Base-by-base conservation (phyloP, 345 rosid genomes). In the Heritiera fomes region DNA sequence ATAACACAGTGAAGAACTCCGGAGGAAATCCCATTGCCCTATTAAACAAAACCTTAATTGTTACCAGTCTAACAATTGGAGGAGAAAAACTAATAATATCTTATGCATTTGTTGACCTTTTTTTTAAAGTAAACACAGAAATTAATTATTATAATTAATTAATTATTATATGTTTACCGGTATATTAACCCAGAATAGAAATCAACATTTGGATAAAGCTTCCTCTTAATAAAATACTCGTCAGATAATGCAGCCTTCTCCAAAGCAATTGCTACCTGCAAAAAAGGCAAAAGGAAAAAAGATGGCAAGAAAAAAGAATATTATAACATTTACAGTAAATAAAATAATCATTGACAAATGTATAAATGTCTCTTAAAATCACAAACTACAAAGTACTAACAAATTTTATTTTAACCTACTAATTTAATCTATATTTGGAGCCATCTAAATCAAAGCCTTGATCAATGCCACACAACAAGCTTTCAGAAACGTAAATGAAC, bases 21-120 rank as follows among this genome's bases (percentile, higher is more conserved):
- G 95, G 88, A 9, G 99, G 99, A 81, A 96, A 94, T 80, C 99
- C 99, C 97, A 94, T 94, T 77, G 99, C 98, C 88, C 99, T 96
- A 13, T 75, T 79, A 64, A 45, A 80, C 15, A 43, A 72, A 45
- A 12, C 38, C 41, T 53, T 46, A 47, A 62, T 20, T 14, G 15
- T 55, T 23, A 46, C 52, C 4, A 32, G 11, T 23, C 14, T 28
- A 69, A 43, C 52, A 43, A 20, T 9, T 73, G 15, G 47, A 73
- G 40, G 75, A 28, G 50, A 49, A 38, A 73, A 34, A 80, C 71
- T 40, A 75, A 47, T 53, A 71, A 62, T 40, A 72, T 41, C 12
- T 38, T 14, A 49, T 61, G 38, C 45, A 32, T 32, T 73, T 55
- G 59, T 76, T 52, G 18, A 52, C 56, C 73, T 59, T 13, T 28